A percentile compares a stretch with the other conserved stretches of the same genome.
phyloP scores from a whole-genome alignment of 108 stramenopile species.

The Aurantiochytrium sp. region DNA sequence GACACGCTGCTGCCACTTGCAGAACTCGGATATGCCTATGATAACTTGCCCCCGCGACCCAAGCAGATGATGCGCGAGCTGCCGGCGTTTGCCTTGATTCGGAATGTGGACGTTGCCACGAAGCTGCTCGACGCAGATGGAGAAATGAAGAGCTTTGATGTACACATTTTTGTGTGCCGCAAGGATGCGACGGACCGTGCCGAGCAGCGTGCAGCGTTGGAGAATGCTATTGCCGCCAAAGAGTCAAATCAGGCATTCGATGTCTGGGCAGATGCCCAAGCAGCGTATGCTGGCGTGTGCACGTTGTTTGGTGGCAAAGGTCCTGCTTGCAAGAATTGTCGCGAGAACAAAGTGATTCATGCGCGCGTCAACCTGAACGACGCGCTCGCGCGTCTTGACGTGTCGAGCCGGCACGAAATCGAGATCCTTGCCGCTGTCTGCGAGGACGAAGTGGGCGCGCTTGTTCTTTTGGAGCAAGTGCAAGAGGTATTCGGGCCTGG shows the following conservation, averaged over 20 bases:
- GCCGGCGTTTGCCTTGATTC: neutral
- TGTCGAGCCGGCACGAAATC: neutral
- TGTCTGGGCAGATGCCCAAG: neutral
- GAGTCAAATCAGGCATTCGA: neutral
- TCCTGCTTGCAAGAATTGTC: neutral
- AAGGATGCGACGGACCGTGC: neutral
- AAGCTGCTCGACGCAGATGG: neutral
- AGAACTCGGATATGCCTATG: neutral
- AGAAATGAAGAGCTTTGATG: neutral
- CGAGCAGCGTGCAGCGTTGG: neutral
- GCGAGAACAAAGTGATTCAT: neutral
- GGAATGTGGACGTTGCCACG: neutral
- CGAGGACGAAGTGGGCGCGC: neutral
- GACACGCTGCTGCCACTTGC: neutral
- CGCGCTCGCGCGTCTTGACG: neutral
- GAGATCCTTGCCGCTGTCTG: neutral
- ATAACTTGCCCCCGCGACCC: neutral
- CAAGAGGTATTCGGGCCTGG: neutral
- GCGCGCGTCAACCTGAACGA: neutral
- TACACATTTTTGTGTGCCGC: neutral
- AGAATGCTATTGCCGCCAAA: neutral
- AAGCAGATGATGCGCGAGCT: neutral
- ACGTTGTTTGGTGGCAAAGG: neutral
- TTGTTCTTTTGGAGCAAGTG: neutral
- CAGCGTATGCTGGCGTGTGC: neutral